Evolutionary conservation across 768 basidiomycete species (phyloP).

Genomic region (Gloeopeniophorella convolvens): DNA sequence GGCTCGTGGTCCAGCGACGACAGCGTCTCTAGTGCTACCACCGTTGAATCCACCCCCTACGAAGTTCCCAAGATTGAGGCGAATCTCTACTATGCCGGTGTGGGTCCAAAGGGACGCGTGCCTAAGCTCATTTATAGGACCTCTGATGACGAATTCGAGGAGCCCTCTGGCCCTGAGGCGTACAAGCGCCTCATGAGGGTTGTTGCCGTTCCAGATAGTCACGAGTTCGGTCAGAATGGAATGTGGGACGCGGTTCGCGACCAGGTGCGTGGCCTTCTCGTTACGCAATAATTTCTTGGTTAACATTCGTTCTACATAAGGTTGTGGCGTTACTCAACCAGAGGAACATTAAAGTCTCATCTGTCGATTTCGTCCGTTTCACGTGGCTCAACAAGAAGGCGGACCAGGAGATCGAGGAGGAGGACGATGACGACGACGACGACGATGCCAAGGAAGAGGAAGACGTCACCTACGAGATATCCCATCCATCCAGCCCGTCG

Average conservation of each 20-base stretch:
- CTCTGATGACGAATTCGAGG: slow-evolving; percentile 19
- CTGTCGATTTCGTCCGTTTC: too few species aligned
- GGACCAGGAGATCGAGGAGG: slow-evolving; percentile 15
- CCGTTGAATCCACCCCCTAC: slow-evolving; percentile 4
- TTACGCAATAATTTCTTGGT: slow-evolving; percentile 12
- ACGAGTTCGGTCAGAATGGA: slow-evolving; percentile 20
- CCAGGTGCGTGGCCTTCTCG: slow-evolving; percentile 25
- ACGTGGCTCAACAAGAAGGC: slow-evolving; percentile 13
- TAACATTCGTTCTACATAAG: too few species aligned
- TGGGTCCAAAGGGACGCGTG: slow-evolving; percentile 14
- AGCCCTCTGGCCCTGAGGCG: slow-evolving; percentile 20
- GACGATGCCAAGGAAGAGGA: slow-evolving; percentile 21
- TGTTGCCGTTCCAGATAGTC: slow-evolving; percentile 18
- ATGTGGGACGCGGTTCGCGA: slow-evolving; percentile 22
- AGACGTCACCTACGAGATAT: slow-evolving; percentile 21
- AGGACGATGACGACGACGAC: slow-evolving; percentile 23
- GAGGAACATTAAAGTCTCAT: too few species aligned
- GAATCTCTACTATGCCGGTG: slow-evolving; percentile 22
- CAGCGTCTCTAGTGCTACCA: slow-evolving; percentile 3
- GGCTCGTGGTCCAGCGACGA: slow-evolving; percentile 1
- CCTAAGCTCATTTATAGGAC: slow-evolving; percentile 24
- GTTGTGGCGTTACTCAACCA: too few species aligned
- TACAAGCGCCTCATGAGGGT: slow-evolving; percentile 23
- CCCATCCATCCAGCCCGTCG: slow-evolving; percentile 25
- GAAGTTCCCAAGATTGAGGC: slow-evolving; percentile 22